Conservation (phyloP, 495 filamentous ascomycete species). For the Penicillium paradoxum region DNA sequence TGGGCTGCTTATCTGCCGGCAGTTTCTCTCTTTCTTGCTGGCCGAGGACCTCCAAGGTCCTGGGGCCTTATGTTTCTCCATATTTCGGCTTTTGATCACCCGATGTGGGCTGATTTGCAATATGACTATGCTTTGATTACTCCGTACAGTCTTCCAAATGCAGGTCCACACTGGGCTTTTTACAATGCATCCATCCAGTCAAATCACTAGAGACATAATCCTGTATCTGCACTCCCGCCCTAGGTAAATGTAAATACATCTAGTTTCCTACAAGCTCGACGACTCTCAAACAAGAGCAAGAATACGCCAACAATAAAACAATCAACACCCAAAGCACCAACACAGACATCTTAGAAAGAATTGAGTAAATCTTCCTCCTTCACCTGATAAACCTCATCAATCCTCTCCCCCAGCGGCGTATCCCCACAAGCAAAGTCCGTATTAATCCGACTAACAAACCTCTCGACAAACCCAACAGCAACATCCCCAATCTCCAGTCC, state of each 20-base stretch:
- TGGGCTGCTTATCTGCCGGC: not conserved
- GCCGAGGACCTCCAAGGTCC: not conserved
- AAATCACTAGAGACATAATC: not conserved
- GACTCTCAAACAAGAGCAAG: not conserved
- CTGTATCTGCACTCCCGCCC: not conserved
- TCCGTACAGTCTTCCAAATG: not conserved
- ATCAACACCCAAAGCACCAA: not conserved
- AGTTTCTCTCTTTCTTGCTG: not conserved
- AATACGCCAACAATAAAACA: not conserved
- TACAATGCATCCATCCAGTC: not conserved
- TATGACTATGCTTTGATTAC: not conserved
- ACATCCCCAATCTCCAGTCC: conserved; percentile 24
- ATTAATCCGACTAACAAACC: conserved; percentile 40
- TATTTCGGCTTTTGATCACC: not conserved
- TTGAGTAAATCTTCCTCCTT: conserved; percentile 30
- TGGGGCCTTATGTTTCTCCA: not conserved
- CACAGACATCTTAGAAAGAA: not conserved
- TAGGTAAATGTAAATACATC: not conserved
- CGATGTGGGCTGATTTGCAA: not conserved
- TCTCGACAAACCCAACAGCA: conserved; percentile 35
- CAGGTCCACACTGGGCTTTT: not conserved
- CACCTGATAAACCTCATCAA: conserved; percentile 41
- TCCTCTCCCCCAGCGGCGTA: conserved; percentile 28
- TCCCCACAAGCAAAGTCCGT: conserved; percentile 35
- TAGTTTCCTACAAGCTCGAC: not conserved